Evolutionary conservation across 495 filamentous ascomycete species (phyloP).

Genomic region (Penicillium mononematosum): DNA sequence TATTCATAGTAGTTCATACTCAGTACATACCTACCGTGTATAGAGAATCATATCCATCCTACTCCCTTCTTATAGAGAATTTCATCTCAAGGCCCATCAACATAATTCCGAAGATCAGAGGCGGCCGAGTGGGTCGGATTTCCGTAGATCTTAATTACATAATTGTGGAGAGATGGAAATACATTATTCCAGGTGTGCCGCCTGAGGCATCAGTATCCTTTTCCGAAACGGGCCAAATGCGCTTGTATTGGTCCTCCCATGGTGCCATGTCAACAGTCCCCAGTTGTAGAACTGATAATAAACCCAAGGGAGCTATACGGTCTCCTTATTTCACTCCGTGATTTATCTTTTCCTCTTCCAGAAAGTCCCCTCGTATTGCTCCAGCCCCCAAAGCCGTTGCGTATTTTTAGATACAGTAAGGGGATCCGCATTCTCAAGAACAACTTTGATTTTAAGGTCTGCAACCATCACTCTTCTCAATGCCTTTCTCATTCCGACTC

Average conservation of each 20-base stretch:
- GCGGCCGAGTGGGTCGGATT: no score
- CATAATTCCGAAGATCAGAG: no score
- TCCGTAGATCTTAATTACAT: no score
- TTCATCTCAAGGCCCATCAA: no score
- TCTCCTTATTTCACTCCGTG: neutral
- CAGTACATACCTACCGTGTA: no score
- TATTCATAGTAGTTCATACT: no score
- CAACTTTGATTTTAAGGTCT: slow-evolving; percentile 11
- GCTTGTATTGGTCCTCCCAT: neutral
- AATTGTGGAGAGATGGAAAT: slow-evolving; percentile 4
- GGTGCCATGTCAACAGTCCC: neutral
- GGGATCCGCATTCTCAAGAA: slow-evolving; percentile 30
- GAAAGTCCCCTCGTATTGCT: slow-evolving; percentile 7
- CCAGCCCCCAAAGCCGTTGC: slow-evolving; percentile 19
- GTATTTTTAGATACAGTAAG: slow-evolving; percentile 35
- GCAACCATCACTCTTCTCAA: slow-evolving; percentile 19
- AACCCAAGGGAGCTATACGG: neutral
- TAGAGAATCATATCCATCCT: no score
- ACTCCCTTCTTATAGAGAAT: no score
- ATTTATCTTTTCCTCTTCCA: neutral
- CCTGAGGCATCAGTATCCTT: neutral
- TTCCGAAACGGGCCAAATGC: slow-evolving; percentile 1
- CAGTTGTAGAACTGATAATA: neutral
- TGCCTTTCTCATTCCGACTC: slow-evolving; percentile 27
- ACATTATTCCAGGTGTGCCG: neutral